A percentile compares a stretch with the other conserved stretches of the same genome.
These are phyloP conservation scores for Xerocomellus chrysenteron DNA, from an alignment of 768 basidiomycete species.

Conservation along the genomic window DNA sequence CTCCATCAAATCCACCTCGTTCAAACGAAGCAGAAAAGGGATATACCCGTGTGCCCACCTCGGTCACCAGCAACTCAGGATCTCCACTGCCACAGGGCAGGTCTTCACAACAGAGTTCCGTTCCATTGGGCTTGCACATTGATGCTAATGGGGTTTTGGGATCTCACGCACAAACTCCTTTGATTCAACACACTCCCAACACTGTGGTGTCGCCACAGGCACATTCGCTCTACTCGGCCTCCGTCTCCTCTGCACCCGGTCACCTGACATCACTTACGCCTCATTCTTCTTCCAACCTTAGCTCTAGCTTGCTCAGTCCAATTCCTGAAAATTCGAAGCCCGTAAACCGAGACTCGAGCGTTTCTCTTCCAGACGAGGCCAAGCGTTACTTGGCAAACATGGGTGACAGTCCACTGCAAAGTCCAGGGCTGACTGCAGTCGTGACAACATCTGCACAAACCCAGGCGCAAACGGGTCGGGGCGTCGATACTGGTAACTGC, in stretches of 20 bases:
- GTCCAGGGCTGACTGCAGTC: conserved; percentile 36
- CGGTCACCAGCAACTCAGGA: conserved; percentile 1
- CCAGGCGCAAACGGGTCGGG: background rate
- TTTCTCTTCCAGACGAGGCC: conserved; percentile 76
- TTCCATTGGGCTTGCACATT: background rate
- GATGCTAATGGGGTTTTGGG: background rate
- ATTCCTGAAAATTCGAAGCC: conserved; percentile 35
- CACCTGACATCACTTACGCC: conserved; percentile 17
- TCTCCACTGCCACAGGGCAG: conserved; percentile 3
- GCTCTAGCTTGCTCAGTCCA: conserved; percentile 19
- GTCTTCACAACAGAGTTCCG: conserved; percentile 8
- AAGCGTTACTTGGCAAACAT: conserved; percentile 68
- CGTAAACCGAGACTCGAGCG: conserved; percentile 61
- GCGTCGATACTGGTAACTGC: background rate
- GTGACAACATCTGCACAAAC: background rate
- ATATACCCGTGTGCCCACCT: conserved; percentile 1
- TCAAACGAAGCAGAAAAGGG: conserved; percentile 13
- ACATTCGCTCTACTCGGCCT: conserved; percentile 5
- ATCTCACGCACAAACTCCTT: conserved; percentile 10
- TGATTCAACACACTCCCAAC: conserved; percentile 20
- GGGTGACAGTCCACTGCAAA: conserved; percentile 60
- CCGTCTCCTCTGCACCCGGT: conserved; percentile 16
- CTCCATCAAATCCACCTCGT: conserved; percentile 23
- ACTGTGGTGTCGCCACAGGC: conserved; percentile 14
- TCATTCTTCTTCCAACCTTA: conserved; percentile 21